Evolutionary conservation across 768 basidiomycete genomes (phyloP).

Genomic region (Rhodotorula taiwanensis): DNA sequence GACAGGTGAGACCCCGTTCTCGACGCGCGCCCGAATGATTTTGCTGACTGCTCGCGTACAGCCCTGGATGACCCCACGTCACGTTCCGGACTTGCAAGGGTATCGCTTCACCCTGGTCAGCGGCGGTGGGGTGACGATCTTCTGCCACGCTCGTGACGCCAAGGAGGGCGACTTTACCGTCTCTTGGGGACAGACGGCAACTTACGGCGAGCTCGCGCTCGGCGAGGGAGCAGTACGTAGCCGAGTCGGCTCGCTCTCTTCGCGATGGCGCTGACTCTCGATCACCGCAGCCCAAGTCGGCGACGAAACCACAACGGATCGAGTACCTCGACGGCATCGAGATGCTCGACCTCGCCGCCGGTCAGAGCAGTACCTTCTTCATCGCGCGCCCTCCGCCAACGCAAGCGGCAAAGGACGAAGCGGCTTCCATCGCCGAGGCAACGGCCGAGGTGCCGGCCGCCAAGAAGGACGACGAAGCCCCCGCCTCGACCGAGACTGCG

Average conservation of each 20-base stretch:
- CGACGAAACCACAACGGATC: constrained; percentile 49
- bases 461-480: not conserved
- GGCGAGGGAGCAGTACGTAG: constrained; percentile 51
- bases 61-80: constrained; percentile 34
- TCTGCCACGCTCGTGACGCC: constrained; percentile 67
- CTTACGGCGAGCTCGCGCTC: constrained; percentile 67
- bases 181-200: constrained; percentile 46
- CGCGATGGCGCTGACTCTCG: not conserved
- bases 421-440: constrained; percentile 1
- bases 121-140: constrained; percentile 86
- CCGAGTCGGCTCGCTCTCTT: no score
- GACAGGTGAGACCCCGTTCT: constrained; percentile 15
- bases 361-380: constrained; percentile 79
- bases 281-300: constrained; percentile 21
- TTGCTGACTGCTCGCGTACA: not conserved
- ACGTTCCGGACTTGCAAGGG: constrained; percentile 51
- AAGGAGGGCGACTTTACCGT: constrained; percentile 65
- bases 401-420: constrained; percentile 18
- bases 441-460: not conserved
- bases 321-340: constrained; percentile 67
- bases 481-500: not conserved
- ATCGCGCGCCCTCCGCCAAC: constrained; percentile 57
- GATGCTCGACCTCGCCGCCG: constrained; percentile 67
- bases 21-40: no score
- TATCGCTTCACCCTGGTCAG: constrained; percentile 65